These are phyloP conservation scores for Agrocybe chaxingu DNA, from an alignment of 768 basidiomycete genomes.

Conservation along the genomic window DNA sequence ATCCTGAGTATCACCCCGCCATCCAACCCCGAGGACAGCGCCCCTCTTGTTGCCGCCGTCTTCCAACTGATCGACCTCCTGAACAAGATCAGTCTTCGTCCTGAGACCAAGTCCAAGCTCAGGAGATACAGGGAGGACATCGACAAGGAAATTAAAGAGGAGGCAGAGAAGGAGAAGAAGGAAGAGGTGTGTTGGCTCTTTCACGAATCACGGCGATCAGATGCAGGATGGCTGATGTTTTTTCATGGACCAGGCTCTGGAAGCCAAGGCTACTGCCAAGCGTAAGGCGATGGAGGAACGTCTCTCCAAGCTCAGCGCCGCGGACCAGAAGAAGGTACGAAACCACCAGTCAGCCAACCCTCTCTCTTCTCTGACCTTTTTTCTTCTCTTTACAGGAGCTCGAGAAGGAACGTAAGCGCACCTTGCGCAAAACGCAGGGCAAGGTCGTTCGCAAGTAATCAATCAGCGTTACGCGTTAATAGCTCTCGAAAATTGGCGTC, in stretches of 20 bases:
- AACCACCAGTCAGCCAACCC: not conserved
- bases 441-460: conserved; percentile 54
- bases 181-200: conserved; percentile 51
- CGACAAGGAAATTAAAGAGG: conserved; percentile 65
- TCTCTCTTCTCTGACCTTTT: not conserved
- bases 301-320: conserved; percentile 66
- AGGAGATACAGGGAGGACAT: conserved; percentile 71
- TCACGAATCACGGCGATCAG: not conserved
- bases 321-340: conserved; percentile 79
- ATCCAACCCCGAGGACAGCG: conserved; percentile 44
- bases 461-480: not conserved
- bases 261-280: conserved; percentile 71
- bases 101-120: conserved; percentile 81
- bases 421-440: conserved; percentile 65
- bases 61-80: conserved; percentile 77
- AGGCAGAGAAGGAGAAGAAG: conserved; percentile 61
- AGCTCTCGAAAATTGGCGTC: not conserved
- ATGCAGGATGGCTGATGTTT: not conserved
- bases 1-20: conserved; percentile 65
- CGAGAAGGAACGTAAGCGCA: conserved; percentile 76
- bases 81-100: conserved; percentile 56
- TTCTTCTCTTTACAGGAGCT: conserved; percentile 27
- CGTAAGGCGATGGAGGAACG: conserved; percentile 72
- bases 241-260: conserved; percentile 38
- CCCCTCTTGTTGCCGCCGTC: conserved; percentile 60